These are phyloP conservation scores for Alternaria longipes DNA, from an alignment of 2,329 filamentous ascomycete genomes.

Conservation along the genomic window DNA sequence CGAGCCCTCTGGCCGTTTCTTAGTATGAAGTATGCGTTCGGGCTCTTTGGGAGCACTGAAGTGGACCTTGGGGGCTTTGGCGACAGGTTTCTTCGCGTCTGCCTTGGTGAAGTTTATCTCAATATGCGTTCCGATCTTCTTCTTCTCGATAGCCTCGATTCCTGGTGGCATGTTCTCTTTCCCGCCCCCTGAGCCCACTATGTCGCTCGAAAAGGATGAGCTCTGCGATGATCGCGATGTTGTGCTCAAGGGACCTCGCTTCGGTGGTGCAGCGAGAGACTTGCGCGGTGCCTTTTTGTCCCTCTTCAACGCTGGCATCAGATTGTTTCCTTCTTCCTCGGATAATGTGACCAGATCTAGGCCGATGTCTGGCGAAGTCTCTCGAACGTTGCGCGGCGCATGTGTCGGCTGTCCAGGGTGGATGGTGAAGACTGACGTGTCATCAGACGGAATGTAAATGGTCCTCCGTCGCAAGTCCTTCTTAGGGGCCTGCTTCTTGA, in stretches of 20 bases:
- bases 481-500: conserved; percentile 40
- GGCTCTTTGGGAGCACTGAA: conserved; percentile 37
- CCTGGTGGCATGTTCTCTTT: conserved; percentile 71
- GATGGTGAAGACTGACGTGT: conserved; percentile 62
- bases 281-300: conserved; percentile 49
- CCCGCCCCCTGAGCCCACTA: conserved; percentile 64
- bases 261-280: conserved; percentile 58
- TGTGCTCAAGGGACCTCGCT: conserved; percentile 61
- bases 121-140: conserved; percentile 39
- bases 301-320: conserved; percentile 44
- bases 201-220: conserved; percentile 53
- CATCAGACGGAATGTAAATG: conserved; percentile 62
- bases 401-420: conserved; percentile 56
- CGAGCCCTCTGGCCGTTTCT: conserved; percentile 36
- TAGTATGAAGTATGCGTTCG: conserved; percentile 28
- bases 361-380: conserved; percentile 49
- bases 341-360: conserved; percentile 51
- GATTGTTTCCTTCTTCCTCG: conserved; percentile 48
- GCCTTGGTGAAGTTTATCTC: conserved; percentile 45
- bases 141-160: conserved; percentile 38
- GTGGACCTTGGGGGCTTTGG: conserved; percentile 40
- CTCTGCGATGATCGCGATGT: conserved; percentile 53
- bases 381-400: conserved; percentile 37
- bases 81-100: conserved; percentile 32
- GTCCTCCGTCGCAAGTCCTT: conserved; percentile 59